Conservation (phyloP, 192 early-diverging fungal species). For the Coemansia sp. region DNA sequence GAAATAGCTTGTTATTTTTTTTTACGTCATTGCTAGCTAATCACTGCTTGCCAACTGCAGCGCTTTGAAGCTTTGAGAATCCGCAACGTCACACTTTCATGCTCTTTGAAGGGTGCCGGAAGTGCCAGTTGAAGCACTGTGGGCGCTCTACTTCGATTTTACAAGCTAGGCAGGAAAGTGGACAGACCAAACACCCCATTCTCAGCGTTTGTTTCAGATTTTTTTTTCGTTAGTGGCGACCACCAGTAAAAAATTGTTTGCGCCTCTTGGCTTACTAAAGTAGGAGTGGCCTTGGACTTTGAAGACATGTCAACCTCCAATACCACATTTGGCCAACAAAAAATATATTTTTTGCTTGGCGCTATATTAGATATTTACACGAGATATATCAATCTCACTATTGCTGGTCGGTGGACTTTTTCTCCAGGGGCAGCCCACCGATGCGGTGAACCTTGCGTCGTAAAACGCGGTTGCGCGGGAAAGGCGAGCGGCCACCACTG, state of each 20-base stretch:
- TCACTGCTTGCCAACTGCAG: too few species aligned
- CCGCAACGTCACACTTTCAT: too few species aligned
- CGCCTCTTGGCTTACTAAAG: slow-evolving; percentile 23
- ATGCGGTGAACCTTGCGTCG: slow-evolving; percentile 55
- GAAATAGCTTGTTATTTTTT: too few species aligned
- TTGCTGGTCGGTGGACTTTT: not conserved
- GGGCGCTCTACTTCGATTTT: not conserved
- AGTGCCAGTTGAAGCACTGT: not conserved
- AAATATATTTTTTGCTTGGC: not conserved
- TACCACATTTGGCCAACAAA: not conserved
- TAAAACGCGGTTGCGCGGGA: slow-evolving; percentile 46
- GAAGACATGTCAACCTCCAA: not conserved
- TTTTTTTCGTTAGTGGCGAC: slow-evolving; percentile 49
- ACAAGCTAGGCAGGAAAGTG: slow-evolving; percentile 44
- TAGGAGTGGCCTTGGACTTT: not conserved
- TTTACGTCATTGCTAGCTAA: too few species aligned
- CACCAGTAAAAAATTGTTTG: slow-evolving; percentile 38
- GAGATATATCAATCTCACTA: not conserved
- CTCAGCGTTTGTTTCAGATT: slow-evolving; percentile 18
- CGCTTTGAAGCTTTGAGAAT: too few species aligned
- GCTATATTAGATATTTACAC: not conserved
- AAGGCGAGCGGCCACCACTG: slow-evolving; percentile 47
- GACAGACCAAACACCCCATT: slow-evolving; percentile 27
- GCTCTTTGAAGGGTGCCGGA: too few species aligned
- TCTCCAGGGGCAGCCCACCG: slow-evolving; percentile 17